A percentile compares a stretch with the other conserved stretches of the same genome.
These are phyloP conservation scores for Licmophora abbreviata DNA, from an alignment of 108 stramenopile genomes.

Conservation along the genomic window DNA sequence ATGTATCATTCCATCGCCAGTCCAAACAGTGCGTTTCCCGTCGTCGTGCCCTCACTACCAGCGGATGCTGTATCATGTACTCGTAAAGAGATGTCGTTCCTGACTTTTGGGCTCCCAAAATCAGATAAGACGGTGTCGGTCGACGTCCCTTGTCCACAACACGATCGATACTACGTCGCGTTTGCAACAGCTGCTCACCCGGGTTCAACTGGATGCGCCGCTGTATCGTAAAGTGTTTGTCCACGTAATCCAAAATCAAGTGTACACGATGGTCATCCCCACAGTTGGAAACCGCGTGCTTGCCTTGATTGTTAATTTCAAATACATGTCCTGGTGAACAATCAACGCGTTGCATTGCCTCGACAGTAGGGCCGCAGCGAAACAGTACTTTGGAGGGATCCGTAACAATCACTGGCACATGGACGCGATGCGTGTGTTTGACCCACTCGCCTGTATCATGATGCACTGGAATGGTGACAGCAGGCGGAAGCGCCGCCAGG, in stretches of 20 bases:
- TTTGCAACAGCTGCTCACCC: slow-evolving; percentile 83
- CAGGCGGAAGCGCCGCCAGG: slow-evolving; percentile 91
- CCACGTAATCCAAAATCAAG: slow-evolving; percentile 94
- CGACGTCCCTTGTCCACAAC: slow-evolving; percentile 37
- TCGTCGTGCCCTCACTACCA: slow-evolving; percentile 62
- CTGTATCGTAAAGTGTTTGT: slow-evolving; percentile 25
- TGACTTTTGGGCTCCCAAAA: slow-evolving; percentile 92
- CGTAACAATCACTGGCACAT: slow-evolving; percentile 82
- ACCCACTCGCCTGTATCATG: slow-evolving; percentile 99
- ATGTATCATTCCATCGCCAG: slow-evolving; percentile 82
- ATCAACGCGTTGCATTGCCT: slow-evolving; percentile 64
- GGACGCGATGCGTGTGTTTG: slow-evolving; percentile 86
- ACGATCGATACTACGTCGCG: slow-evolving; percentile 87
- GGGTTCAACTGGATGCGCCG: slow-evolving; percentile 46
- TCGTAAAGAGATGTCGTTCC: slow-evolving; percentile 95
- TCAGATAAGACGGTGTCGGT: slow-evolving; percentile 69
- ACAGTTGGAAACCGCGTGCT: slow-evolving; percentile 91
- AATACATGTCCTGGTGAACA: slow-evolving; percentile 86
- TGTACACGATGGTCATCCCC: slow-evolving; percentile 68
- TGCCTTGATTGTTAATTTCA: slow-evolving; percentile 98
- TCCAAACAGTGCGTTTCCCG: slow-evolving; percentile 98
- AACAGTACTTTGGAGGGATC: slow-evolving; percentile 76
- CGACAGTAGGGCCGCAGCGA: slow-evolving; percentile 66
- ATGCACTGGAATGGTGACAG: slow-evolving; percentile 91
- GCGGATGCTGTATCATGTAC: slow-evolving; percentile 88